A percentile compares a stretch with the other conserved stretches of the same genome.
phyloP scores from a whole-genome alignment of 768 basidiomycete genomes.

The Serpula lacrymans region DNA sequence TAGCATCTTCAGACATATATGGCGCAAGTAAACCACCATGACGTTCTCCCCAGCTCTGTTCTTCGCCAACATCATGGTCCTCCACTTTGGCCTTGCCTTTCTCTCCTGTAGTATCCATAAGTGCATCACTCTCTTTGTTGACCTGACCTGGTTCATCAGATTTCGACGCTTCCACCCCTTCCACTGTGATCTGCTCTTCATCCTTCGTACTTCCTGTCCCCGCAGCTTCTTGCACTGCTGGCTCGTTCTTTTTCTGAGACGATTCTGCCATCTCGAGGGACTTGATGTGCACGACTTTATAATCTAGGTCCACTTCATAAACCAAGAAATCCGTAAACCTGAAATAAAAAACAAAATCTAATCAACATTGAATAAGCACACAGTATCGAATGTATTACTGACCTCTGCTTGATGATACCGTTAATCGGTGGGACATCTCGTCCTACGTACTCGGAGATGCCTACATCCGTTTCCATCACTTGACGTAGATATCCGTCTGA shows the following conservation, averaged over 20 bases:
- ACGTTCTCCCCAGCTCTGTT: slow-evolving; percentile 64
- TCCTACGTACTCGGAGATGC: slow-evolving; percentile 84
- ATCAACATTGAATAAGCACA: background rate
- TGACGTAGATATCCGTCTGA: slow-evolving; percentile 55
- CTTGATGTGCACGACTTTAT: slow-evolving; percentile 78
- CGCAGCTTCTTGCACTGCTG: slow-evolving; percentile 20
- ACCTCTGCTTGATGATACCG: slow-evolving; percentile 98
- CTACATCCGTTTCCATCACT: slow-evolving; percentile 75
- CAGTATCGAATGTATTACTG: slow-evolving; percentile 14
- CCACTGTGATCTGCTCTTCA: slow-evolving; percentile 12
- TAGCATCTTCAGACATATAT: slow-evolving; percentile 60
- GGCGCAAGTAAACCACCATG: slow-evolving; percentile 54
- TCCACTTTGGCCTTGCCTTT: slow-evolving; percentile 13
- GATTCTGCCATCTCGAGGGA: slow-evolving; percentile 68
- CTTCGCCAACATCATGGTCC: slow-evolving; percentile 15
- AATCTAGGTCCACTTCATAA: slow-evolving; percentile 81
- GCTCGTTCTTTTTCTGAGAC: slow-evolving; percentile 39
- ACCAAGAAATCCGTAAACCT: slow-evolving; percentile 99
- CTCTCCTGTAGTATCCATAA: background rate
- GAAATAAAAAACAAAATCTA: slow-evolving; percentile 8
- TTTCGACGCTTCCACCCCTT: background rate
- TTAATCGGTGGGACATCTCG: slow-evolving; percentile 67
- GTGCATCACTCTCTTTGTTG: slow-evolving; percentile 1
- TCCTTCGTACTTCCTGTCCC: slow-evolving; percentile 14
- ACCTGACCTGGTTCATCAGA: slow-evolving; percentile 3